phyloP scores from a whole-genome alignment of 1,139 yeast species.

The Meyerozyma carpophila region DNA sequence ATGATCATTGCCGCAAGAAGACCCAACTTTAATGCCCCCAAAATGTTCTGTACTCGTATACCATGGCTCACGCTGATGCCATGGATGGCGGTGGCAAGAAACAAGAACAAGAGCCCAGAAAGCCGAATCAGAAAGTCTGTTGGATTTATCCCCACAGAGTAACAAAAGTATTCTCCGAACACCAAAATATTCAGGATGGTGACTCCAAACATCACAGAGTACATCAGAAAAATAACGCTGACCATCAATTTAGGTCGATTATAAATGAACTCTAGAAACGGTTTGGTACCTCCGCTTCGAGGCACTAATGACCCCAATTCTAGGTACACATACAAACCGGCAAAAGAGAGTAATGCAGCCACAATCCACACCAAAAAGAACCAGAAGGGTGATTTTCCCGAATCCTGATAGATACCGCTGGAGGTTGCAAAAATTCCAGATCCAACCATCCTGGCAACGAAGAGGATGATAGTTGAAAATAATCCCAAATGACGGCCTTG shows the following conservation, averaged over 20 bases:
- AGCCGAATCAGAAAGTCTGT: slow-evolving; percentile 35
- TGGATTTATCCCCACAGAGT: slow-evolving; percentile 38
- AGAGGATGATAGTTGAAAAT: slow-evolving; percentile 57
- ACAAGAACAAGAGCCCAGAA: slow-evolving; percentile 40
- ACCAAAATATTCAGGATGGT: slow-evolving; percentile 61
- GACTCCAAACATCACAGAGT: slow-evolving; percentile 58
- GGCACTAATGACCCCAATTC: slow-evolving; percentile 70
- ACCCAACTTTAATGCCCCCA: slow-evolving; percentile 51
- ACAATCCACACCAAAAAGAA: slow-evolving; percentile 59
- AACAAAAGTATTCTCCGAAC: slow-evolving; percentile 63
- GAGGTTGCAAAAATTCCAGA: slow-evolving; percentile 75
- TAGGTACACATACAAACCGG: slow-evolving; percentile 60
- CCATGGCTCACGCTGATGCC: slow-evolving; percentile 53
- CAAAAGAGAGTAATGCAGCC: slow-evolving; percentile 57
- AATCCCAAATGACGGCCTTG: slow-evolving; percentile 72
- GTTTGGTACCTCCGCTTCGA: slow-evolving; percentile 70
- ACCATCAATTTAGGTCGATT: slow-evolving; percentile 54
- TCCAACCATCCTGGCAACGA: slow-evolving; percentile 67
- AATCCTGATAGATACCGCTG: slow-evolving; percentile 57
- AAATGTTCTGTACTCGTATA: slow-evolving; percentile 46
- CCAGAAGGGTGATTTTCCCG: slow-evolving; percentile 59
- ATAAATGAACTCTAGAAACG: slow-evolving; percentile 62
- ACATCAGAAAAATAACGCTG: slow-evolving; percentile 54
- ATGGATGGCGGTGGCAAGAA: slow-evolving; percentile 43
- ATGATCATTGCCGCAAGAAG: slow-evolving; percentile 43